Conservation (phyloP, 2,329 filamentous ascomycete genomes). For the Trematosphaeria pertusa region DNA sequence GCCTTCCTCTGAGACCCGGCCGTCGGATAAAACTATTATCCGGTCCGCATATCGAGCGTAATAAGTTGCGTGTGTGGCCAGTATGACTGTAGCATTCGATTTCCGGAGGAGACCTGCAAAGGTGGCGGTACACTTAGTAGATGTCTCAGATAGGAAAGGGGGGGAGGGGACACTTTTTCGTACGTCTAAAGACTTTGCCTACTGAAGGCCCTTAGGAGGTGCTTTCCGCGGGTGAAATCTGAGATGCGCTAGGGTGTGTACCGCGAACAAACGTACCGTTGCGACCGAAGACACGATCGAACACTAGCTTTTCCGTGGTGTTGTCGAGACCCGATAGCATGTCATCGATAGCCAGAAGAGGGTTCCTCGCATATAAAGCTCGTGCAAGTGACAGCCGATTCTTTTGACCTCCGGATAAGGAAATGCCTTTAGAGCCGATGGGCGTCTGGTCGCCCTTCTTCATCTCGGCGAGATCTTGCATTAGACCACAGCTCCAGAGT, state of each 20-base stretch:
- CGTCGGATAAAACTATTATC: slow-evolving; percentile 16
- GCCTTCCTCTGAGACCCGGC: slow-evolving; percentile 11
- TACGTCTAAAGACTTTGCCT: too few species aligned
- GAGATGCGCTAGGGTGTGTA: too few species aligned
- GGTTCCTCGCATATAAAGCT: slow-evolving; percentile 55
- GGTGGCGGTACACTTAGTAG: too few species aligned
- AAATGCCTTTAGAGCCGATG: slow-evolving; percentile 56
- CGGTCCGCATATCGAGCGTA: slow-evolving; percentile 15
- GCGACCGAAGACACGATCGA: slow-evolving; percentile 51
- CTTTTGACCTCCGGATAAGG: slow-evolving; percentile 58
- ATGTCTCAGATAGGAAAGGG: too few species aligned
- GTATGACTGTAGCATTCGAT: slow-evolving; percentile 24
- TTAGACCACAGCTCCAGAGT: slow-evolving; percentile 21
- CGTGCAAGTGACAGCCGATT: slow-evolving; percentile 55
- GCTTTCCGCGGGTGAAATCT: too few species aligned
- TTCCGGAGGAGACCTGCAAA: slow-evolving; percentile 50
- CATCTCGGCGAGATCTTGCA: slow-evolving; percentile 18
- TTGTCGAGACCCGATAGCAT: slow-evolving; percentile 56
- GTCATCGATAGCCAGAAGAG: slow-evolving; percentile 56
- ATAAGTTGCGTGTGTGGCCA: slow-evolving; percentile 20
- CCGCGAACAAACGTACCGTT: too few species aligned
- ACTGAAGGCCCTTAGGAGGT: too few species aligned
- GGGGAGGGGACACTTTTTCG: too few species aligned
- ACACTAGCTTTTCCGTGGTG: slow-evolving; percentile 54
- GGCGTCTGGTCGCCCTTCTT: slow-evolving; percentile 42